Base-by-base conservation (phyloP, 2,329 filamentous ascomycete genomes). In the Hymenoscyphus fructigenus region DNA sequence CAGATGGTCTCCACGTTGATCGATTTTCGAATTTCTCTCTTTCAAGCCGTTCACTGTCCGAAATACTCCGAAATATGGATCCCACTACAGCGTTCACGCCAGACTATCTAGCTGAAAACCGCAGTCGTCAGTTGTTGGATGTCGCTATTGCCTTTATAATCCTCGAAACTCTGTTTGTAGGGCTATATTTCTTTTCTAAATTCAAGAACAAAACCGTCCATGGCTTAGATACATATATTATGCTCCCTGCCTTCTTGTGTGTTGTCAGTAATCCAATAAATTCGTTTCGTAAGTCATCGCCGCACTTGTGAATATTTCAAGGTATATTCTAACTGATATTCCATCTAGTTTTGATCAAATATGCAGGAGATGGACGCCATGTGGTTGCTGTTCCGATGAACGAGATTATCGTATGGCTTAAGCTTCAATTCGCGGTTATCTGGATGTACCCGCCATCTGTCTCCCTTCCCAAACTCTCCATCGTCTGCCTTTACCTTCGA, bases 401-500 rank as follows among this genome's bases (percentile, higher is more conserved):
- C 50, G 12, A 56, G 23, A 12, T 56, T 26, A 15, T 56, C 50
- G 23, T 26, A 4, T 56, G 50, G 50, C 50, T 56, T 14, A 56
- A 56, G 50, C 15, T 56, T 14, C 17, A 56, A 56, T 26, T 56
- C 23, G 50, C 50, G 23, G 23, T 20, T 4, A n/a, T 20, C 15
- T 23, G 12, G 17, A n/a, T 56, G 17, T 56, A 28, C n/a, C 5
- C 50, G 15, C 50, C 50, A n/a, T n/a, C 66, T 6, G 65, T 67
- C 20, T 60, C 59, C 32, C 59, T 68, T 29, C 65, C 66, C 38
- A 68, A 68, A 62, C 59, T 68, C 23, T 65, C 59, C n/a, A 56
- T 68, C 47, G 55, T 68, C 47, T 59, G 60, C 53, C 58, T 68
- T 29, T 68, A 68, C 29, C 66, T 67, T 34, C 61, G 66, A n/a